Percentiles rank a stretch among this genome's conserved stretches.
phyloP scores from a whole-genome alignment of 2,329 filamentous ascomycete genomes.

The Fusarium multiceps region DNA sequence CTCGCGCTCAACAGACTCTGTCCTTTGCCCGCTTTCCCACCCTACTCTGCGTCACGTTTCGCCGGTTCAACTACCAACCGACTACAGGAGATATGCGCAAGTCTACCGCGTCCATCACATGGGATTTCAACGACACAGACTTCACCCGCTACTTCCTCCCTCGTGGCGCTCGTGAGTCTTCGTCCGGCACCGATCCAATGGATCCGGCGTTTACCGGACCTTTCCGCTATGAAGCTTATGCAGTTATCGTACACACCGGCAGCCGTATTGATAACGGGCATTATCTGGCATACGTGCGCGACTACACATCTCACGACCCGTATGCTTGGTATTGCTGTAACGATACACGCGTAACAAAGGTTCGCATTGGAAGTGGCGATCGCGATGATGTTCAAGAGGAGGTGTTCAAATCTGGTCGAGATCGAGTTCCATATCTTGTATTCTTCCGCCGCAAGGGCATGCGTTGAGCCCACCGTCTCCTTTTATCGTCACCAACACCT shows the following conservation, averaged over 20 bases:
- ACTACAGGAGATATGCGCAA: conserved; percentile 63
- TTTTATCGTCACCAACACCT: background rate
- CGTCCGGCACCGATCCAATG: conserved; percentile 46
- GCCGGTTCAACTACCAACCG: conserved; percentile 61
- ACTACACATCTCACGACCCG: conserved; percentile 59
- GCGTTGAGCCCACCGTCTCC: conserved; percentile 24
- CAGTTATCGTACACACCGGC: conserved; percentile 82
- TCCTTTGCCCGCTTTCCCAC: conserved; percentile 83
- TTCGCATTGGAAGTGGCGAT: conserved; percentile 55
- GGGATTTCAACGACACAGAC: conserved; percentile 78
- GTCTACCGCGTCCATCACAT: conserved; percentile 76
- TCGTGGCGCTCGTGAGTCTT: conserved; percentile 48
- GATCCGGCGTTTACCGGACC: conserved; percentile 62
- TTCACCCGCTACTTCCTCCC: conserved; percentile 59
- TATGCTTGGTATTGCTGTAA: conserved; percentile 63
- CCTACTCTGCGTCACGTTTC: conserved; percentile 81
- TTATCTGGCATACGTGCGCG: conserved; percentile 78
- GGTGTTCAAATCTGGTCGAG: conserved; percentile 53
- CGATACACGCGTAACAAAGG: conserved; percentile 56
- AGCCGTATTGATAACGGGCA: conserved; percentile 77
- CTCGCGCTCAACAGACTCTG: conserved; percentile 75
- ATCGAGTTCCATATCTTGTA: conserved; percentile 60
- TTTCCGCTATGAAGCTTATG: conserved; percentile 87
- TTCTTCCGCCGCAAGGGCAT: conserved; percentile 57
- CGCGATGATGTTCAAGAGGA: conserved; percentile 51